A percentile compares a stretch with the other conserved stretches of the same genome.
Conservation (phyloP, 2,329 filamentous ascomycete genomes). For the Aspergillus sp. region DNA sequence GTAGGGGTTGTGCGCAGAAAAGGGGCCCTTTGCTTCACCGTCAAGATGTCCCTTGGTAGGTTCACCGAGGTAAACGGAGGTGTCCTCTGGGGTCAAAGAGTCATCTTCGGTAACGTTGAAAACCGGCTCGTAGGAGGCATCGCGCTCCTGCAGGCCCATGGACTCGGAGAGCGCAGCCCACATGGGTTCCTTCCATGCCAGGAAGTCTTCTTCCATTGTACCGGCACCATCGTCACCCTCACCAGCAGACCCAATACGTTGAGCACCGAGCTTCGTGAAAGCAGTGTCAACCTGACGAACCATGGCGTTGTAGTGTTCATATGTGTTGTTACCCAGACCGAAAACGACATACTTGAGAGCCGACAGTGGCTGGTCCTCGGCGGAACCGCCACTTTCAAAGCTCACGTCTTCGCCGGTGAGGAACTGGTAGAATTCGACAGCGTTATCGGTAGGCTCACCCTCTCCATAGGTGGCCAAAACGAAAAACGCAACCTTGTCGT, state of each 20-base stretch:
- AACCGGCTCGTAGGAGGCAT: constrained; percentile 91
- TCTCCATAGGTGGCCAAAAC: constrained; percentile 97
- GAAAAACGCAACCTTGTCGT: constrained; percentile 91
- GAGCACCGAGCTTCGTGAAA: constrained; percentile 77
- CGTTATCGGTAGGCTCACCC: constrained; percentile 97
- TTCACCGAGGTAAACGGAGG: constrained; percentile 89
- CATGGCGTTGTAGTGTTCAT: constrained; percentile 99
- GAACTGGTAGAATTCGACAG: constrained; percentile 98
- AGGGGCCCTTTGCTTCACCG: constrained; percentile 78
- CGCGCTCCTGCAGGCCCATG: constrained; percentile 90
- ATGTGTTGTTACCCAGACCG: constrained; percentile 97
- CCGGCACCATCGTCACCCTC: constrained; percentile 97
- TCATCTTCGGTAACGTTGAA: constrained; percentile 79
- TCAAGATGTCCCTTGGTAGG: constrained; percentile 95
- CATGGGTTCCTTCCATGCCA: constrained; percentile 99
- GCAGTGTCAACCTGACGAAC: constrained; percentile 85
- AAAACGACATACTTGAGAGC: constrained; percentile 94
- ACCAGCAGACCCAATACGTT: constrained; percentile 81
- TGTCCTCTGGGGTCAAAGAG: constrained; percentile 69
- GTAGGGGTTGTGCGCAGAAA: constrained; percentile 94
- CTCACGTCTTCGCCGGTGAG: constrained; percentile 75
- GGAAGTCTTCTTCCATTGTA: constrained; percentile 99
- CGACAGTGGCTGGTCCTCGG: constrained; percentile 68
- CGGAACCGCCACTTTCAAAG: constrained; percentile 69
- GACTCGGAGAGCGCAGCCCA: constrained; percentile 80